Base-by-base conservation (phyloP, 202 grass and related monocot genomes). In the Schoenoplectus tabernaemontani region DNA sequence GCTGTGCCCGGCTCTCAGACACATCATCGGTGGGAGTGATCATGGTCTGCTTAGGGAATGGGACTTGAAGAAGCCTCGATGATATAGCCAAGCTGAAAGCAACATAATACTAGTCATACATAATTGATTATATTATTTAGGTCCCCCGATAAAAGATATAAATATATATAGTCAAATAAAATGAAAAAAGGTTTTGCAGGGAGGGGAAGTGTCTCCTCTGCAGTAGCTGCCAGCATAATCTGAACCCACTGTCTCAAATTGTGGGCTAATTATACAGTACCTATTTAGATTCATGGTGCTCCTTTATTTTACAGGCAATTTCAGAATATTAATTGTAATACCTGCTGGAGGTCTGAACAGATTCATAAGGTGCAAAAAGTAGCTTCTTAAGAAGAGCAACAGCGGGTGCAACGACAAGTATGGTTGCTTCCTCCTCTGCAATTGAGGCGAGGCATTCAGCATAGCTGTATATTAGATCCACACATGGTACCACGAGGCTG, bases 1-100 rank as follows among this genome's bases (percentile, higher is more conserved):
- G 10, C 80, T 87, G 90, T 17, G 38, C 72, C 77, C 87, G 82
- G 87, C 80, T 91, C 63, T 93, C 93, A 76, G 84, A 51, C 77
- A 82, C 61, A 78, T 97, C 94, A 88, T 97, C 95, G 84, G 80
- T 89, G 24, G 77, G 37, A 84, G 78, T 73, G 84, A 97, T 78
- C 89, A 97, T 97, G 86, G 95, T 97, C 84, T 97, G 95, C 78
- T 97, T 97, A 3, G 95, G 95, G 81, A 97, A 97, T 84, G 95
- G 95, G 10, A 97, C 95, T 92, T 97, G 91, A 63, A 97, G 91
- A 84, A 97, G 87, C 74, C 95, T 78, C 33, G 95, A 97, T 89
- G 95, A 94, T 84, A 97, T 94, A 56, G 95, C 95, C 82, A 97
- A 97, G 88, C 95, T 97, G 84, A 83, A 87, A 82, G 65, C 33